Evolutionary conservation across 352 stramenopile species (phyloP), one percentile per base, ranked within the genome.

Genomic region (Pythium guiyangense): DNA sequence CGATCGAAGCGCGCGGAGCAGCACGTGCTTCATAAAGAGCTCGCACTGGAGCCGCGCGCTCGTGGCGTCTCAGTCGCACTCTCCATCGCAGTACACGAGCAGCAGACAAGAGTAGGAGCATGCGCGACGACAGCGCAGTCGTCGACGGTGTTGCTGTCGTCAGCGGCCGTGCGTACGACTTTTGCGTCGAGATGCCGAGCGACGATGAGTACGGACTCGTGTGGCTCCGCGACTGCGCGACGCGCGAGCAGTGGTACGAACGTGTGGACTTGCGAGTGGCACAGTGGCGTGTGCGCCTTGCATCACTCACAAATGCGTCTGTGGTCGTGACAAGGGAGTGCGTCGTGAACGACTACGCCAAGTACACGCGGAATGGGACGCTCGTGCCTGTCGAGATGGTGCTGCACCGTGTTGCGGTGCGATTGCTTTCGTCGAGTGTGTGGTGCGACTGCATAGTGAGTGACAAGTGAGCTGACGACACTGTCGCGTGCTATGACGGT

Each of bases 281-380:
- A 22, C 17, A 12, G 43, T 11, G 43, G 43, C 6, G 5, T 48
- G 8, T 27, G 43, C n/a, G 42, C 17, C 15, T 25, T n/a, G 43
- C 12, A 18, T 48, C 18, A 18, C 6, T 8, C 11, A 39, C 34
- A 2, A 39, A 2, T 2, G 34, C 11, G 34, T 1, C 34, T 8
- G 6, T 39, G 11, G 34, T 39, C 2, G 34, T 39, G 34, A 39
- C 6, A 15, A 52, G 47, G 47, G 47, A 52, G 31, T 39, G 47
- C 10, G 47, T 52, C 11, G 47, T 52, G 47, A 52, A 6, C 10
- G 47, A 52, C 47, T 52, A 52, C 47, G 27, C 47, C 47, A 52
- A 34, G 47, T 52, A 40, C 31, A 52, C 47, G 6, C 47, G 47
- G 22, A 39, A 52, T 26, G 47, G 47, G 14, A 39, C 27, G 9